phyloP scores from a whole-genome alignment of 2,329 filamentous ascomycete genomes.

The Zalaria obscura region DNA sequence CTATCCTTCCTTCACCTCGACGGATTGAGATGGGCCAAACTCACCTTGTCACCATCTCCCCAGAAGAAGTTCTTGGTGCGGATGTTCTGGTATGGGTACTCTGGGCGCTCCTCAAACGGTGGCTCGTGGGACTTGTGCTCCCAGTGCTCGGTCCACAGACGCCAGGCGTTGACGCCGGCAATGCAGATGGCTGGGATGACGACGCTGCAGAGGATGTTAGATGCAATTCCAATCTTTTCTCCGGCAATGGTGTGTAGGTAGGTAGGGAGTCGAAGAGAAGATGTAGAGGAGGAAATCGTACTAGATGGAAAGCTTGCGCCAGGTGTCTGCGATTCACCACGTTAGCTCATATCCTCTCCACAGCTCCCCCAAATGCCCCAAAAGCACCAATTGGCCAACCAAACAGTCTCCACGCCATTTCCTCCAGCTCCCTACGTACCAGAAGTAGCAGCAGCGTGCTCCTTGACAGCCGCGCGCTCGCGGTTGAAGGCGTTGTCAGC shows the following conservation, averaged over 20 bases:
- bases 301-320: conserved; percentile 94
- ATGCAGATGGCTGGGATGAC: conserved; percentile 60
- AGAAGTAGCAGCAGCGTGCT: conserved; percentile 72
- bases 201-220: conserved; percentile 38
- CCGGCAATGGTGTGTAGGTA: not conserved
- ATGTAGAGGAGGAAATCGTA: conserved; percentile 28
- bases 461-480: conserved; percentile 80
- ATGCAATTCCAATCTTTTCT: not conserved
- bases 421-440: conserved; percentile 41
- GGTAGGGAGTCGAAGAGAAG: not conserved
- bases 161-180: conserved; percentile 69
- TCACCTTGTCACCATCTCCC: conserved; percentile 90
- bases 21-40: conserved; percentile 10
- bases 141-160: conserved; percentile 93
- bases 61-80: conserved; percentile 90
- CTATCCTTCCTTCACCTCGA: no score
- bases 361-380: no score
- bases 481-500: conserved; percentile 86
- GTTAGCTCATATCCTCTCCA: not conserved
- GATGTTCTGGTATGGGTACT: conserved; percentile 98
- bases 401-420: no score
- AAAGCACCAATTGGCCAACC: no score
- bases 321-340: conserved; percentile 52
- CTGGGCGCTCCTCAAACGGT: conserved; percentile 75
- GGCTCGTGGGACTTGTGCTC: conserved; percentile 80